Base-by-base conservation (phyloP, 1,284 basidiomycete species). In the Vanrija sp. region DNA sequence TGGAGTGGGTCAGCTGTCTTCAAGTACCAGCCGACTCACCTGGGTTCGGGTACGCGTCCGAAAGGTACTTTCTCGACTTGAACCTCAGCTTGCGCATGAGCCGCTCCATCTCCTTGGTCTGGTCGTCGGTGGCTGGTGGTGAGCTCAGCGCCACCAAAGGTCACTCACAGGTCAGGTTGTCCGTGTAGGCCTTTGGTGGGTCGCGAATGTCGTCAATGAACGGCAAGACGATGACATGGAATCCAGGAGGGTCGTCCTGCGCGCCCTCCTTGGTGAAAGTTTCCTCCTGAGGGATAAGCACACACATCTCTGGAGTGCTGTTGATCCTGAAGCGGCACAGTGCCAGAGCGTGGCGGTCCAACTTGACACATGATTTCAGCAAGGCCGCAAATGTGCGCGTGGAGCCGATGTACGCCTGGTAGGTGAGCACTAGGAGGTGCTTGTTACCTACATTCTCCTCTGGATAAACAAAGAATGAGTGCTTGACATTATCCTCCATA, bases 141-240 rank as follows among this genome's bases (percentile, higher is more conserved):
- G 14, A 37, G 22, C 16, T 62, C 43, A 19, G 39, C 27, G 45
- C 18, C 19, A 18, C 12, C 39, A 5, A 24, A n/a, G n/a, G n/a
- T n/a, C 75, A 86, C 85, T 79, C 79, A 81, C 67, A 80, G 73
- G 51, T 82, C 78, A 47, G 84, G 70, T 43, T 68, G 31, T 71
- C 60, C 15, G 60, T 69, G 20, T 75, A 62, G 20, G 66, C 71
- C 47, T 65, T 73, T 6, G 88, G 86, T 7, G 85, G 85, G 27
- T 82, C 80, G 44, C 95, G 85, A 46, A 98, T 86, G 66, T 98
- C 96, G 68, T 99, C 95, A 7, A 89, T 88, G 68, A 88, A 99
- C 0, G 95, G 94, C 22, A 98, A 75, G 10, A 86, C 85, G 56
- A 97, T 87, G 48, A 98, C 79, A 75, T 98, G 90, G 71, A 98